Base-by-base conservation (phyloP, 192 early-diverging fungal species). In the Backusella circina region DNA sequence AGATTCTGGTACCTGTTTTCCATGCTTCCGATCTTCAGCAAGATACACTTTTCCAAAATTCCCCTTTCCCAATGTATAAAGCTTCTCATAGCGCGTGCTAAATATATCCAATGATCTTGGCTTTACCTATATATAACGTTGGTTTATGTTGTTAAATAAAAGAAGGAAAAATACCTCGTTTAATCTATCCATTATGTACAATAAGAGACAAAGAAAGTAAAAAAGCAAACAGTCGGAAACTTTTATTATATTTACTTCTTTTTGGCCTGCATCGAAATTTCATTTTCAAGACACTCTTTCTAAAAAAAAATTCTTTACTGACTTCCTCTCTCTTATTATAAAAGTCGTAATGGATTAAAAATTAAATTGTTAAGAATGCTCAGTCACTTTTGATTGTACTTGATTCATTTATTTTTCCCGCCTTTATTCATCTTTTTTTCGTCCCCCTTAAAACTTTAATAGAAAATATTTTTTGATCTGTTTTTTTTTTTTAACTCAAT, bases 21-120 rank as follows among this genome's bases (percentile, higher is more conserved):
- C 78, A 31, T 84, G 80, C 2, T 77, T 57, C 54, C 77, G 71
- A 70, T 90, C 82, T 66, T 88, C 84, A 16, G 86, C 88, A 21
- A 90, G 72, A 35, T 88, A 84, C 5, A 90, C 88, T 68, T 90
- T 90, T 21, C 88, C 88, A 80, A 88, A 90, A 64, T 87, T 90
- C 15, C 88, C 88, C 70, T 90, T 85, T 13, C 88, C 88, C 39
- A 90, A 67, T 32, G 82, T 88, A 33, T 57, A 33, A 15, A 78
- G 21, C 7, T 54, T 78, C 5, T 35, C 21, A 41, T 78, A 78
- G 23, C 72, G 71, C 13, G 18, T 31, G 18, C 73, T 28, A 37
- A 78, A 72, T n/a, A 37, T 12, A 36, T 65, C 26, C 13, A 47
- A 31, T 50, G 47, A 39, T 30, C 75, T 36, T 38, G 54, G 10